phyloP scores from a whole-genome alignment of 2,329 filamentous ascomycete genomes.

The Paecilomyces fulvus region DNA sequence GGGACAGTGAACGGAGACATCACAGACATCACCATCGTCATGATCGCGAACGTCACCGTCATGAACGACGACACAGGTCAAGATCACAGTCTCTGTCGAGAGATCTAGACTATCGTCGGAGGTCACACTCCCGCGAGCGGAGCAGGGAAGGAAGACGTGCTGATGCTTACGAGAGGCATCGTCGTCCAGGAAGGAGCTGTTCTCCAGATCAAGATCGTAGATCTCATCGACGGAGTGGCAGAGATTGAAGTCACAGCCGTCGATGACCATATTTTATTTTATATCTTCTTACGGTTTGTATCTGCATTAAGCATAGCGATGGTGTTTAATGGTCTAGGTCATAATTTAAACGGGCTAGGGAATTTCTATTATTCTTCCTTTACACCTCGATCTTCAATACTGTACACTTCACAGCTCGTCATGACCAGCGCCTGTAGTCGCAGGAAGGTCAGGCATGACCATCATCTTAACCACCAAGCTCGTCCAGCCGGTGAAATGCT shows the following conservation, averaged over 20 bases:
- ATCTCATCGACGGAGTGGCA: constrained; percentile 17
- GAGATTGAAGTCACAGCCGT: constrained; percentile 16
- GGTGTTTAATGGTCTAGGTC: constrained; percentile 4
- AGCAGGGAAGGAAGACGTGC: constrained; percentile 19
- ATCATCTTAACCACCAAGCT: constrained; percentile 96
- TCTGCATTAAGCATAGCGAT: constrained; percentile 3
- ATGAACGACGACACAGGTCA: constrained; percentile 25
- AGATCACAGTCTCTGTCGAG: constrained; percentile 17
- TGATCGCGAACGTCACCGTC: constrained; percentile 20
- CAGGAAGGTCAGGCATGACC: constrained; percentile 69
- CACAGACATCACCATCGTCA: constrained; percentile 22
- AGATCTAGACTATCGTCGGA: constrained; percentile 19
- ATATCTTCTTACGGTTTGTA: not conserved
- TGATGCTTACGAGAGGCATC: constrained; percentile 15
- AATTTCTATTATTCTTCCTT: constrained; percentile 1
- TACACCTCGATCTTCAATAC: not conserved
- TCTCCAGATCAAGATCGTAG: constrained; percentile 16
- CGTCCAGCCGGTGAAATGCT: constrained; percentile 99
- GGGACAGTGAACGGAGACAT: constrained; percentile 38
- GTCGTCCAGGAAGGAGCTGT: constrained; percentile 15
- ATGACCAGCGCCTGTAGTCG: constrained; percentile 23
- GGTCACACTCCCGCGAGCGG: constrained; percentile 19
- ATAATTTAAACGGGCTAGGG: not conserved
- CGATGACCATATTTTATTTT: constrained; percentile 12
- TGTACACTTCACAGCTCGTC: constrained; percentile 40